phyloP scores from a whole-genome alignment of 2,329 filamentous ascomycete genomes.

The Trichothecium roseum region DNA sequence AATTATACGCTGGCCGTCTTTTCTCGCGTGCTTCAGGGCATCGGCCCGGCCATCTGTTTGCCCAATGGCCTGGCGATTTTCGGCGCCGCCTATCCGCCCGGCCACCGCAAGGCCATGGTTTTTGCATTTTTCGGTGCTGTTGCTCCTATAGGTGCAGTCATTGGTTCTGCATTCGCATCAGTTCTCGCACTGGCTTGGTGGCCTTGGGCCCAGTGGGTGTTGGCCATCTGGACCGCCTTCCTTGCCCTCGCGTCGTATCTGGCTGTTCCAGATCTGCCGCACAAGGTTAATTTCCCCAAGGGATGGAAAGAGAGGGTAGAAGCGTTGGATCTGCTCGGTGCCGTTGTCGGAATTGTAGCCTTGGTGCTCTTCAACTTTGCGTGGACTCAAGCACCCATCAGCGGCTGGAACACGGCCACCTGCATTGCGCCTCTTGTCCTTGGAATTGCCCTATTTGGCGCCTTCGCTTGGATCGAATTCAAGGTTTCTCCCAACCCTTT shows the following conservation, averaged over 20 bases:
- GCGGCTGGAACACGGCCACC: constrained; percentile 46
- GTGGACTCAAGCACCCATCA: constrained; percentile 54
- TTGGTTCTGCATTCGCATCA: constrained; percentile 28
- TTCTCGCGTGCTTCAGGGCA: constrained; percentile 44
- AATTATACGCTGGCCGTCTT: constrained; percentile 35
- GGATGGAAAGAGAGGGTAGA: constrained; percentile 9
- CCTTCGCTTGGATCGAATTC: constrained; percentile 48
- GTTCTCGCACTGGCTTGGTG: constrained; percentile 32
- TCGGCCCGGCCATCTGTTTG: constrained; percentile 51
- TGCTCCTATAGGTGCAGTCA: constrained; percentile 33
- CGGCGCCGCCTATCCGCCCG: constrained; percentile 44
- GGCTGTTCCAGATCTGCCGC: constrained; percentile 21
- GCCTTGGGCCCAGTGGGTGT: constrained; percentile 37
- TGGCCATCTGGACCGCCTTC: constrained; percentile 22
- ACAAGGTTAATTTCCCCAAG: constrained; percentile 5
- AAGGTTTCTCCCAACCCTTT: constrained; percentile 38
- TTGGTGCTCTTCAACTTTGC: constrained; percentile 56
- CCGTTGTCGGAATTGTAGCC: constrained; percentile 36
- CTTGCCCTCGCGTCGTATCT: constrained; percentile 20
- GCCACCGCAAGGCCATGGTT: constrained; percentile 47
- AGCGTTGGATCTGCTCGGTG: constrained; percentile 29
- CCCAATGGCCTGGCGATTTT: constrained; percentile 56
- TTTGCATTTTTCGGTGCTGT: constrained; percentile 41
- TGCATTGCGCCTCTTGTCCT: constrained; percentile 47
- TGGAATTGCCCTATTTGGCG: constrained; percentile 39